A percentile compares a stretch with the other conserved stretches of the same genome.
Evolutionary conservation across 768 basidiomycete genomes (phyloP).

Genomic region (Auriculariales sp.): DNA sequence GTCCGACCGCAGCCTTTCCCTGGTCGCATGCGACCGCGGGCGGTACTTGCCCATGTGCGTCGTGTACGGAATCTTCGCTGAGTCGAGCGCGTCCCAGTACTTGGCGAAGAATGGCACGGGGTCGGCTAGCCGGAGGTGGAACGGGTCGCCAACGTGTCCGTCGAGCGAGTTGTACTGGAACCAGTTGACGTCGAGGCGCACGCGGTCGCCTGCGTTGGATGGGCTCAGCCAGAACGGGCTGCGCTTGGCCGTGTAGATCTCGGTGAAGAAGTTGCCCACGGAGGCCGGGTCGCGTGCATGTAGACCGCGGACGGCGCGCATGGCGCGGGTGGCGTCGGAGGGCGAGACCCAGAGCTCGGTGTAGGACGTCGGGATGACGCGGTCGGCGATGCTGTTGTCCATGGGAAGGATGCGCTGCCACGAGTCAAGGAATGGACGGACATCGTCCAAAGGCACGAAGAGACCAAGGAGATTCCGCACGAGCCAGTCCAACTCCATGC

Average conservation of each 20-base stretch:
- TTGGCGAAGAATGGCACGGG: neutral
- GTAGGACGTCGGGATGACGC: neutral
- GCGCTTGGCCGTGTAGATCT: neutral
- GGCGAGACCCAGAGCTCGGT: neutral
- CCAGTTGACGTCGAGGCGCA: neutral
- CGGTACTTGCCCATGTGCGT: neutral
- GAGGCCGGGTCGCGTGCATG: neutral
- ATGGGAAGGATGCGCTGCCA: neutral
- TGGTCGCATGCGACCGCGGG: neutral
- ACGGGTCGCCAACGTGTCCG: neutral
- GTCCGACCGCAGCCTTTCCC: neutral
- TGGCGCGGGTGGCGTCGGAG: neutral
- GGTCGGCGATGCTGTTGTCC: neutral
- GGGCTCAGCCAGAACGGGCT: neutral
- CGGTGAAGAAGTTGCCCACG: conserved; percentile 1
- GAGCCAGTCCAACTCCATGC: neutral
- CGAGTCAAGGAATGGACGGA: neutral
- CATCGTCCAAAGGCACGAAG: neutral
- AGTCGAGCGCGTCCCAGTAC: neutral
- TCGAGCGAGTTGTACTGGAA: neutral
- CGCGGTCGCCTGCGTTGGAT: neutral
- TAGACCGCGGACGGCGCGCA: neutral
- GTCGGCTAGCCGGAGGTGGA: neutral
- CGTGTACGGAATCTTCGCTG: neutral
- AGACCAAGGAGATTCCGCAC: conserved; percentile 1